Evolutionary conservation across 352 stramenopile species (phyloP), one percentile per base, ranked within the genome.

Genomic region (Phytophthora colocasiae): DNA sequence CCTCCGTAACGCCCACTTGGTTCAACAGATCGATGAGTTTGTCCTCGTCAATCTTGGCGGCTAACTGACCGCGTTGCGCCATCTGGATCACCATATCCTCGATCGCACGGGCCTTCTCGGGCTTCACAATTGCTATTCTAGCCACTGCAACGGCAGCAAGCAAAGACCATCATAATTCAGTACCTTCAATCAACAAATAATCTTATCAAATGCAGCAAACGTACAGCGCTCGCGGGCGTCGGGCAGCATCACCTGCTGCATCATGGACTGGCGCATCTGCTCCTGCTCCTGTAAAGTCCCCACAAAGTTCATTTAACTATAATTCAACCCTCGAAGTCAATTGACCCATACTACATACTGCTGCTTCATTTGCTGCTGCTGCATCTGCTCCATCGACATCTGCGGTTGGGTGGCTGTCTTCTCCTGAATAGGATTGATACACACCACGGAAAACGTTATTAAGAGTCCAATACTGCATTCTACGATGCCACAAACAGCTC

Each of bases 81-180:
- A 96, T 94, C 71, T 95, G 80, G 34, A 94, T 84, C 36, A 96
- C 76, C 83, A 92, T 91, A 49, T 93, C 88, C 71, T 94, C 88
- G 44, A 96, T 90, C 22, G 82, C 85, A 12, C 84, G 83, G 19
- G 88, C 84, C 71, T 96, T 96, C 63, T 96, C 86, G 2, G 88
- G 86, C 80, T 96, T 96, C 10, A 96, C 88, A 53, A 96, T 96
- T 40, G 84, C 81, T 86, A 96, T 91, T 86, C 86, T 85, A 47
- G 83, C 87, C 52, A 96, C 88, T 96, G 24, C 3, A 77, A 19
- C 22, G 32, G 27, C 45, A 49, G n/a, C 3, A n/a, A n/a, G n/a
- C n/a, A 52, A 22, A 44, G 0, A 22, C 31, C 8, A 19, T 11
- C 8, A 44, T 3, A 19, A 15, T 3, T 55, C 8, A 61, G 15